A percentile compares a stretch with the other conserved stretches of the same genome.
phyloP scores from a whole-genome alignment of 2,329 filamentous ascomycete species.

The Sarocladium brachiariae region DNA sequence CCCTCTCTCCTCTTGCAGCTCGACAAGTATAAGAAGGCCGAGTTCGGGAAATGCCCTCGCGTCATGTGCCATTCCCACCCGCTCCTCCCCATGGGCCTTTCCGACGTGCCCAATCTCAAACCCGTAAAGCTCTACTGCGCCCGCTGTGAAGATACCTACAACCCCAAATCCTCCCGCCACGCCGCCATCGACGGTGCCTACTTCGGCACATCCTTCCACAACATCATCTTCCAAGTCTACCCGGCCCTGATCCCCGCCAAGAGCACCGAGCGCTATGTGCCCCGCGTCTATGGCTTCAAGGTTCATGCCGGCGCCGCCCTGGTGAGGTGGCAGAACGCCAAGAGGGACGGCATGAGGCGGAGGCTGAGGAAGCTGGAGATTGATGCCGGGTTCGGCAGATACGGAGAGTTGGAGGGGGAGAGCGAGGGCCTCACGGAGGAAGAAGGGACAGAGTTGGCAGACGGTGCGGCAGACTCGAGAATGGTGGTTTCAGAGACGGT shows the following conservation, averaged over 20 bases:
- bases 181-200: constrained; percentile 95
- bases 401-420: constrained; percentile 53
- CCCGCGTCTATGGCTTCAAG: constrained; percentile 89
- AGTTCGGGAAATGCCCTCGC: constrained; percentile 96
- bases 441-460: constrained; percentile 32
- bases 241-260: constrained; percentile 83
- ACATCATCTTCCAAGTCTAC: constrained; percentile 98
- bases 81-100: constrained; percentile 88
- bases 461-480: constrained; percentile 16
- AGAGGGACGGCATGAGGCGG: constrained; percentile 75
- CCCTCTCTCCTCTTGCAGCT: constrained; percentile 50
- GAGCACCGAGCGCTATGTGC: constrained; percentile 77
- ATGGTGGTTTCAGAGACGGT: not conserved
- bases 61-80: constrained; percentile 93
- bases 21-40: constrained; percentile 96
- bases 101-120: constrained; percentile 79
- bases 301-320: constrained; percentile 86
- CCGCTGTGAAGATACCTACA: constrained; percentile 97
- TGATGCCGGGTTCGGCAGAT: constrained; percentile 73
- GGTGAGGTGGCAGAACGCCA: constrained; percentile 81
- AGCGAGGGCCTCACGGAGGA: constrained; percentile 41
- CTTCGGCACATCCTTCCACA: constrained; percentile 97
- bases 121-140: constrained; percentile 96
- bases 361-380: constrained; percentile 65
- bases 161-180: constrained; percentile 94